phyloP scores from a whole-genome alignment of 306 rosid species.

The Prunus armeniaca region DNA sequence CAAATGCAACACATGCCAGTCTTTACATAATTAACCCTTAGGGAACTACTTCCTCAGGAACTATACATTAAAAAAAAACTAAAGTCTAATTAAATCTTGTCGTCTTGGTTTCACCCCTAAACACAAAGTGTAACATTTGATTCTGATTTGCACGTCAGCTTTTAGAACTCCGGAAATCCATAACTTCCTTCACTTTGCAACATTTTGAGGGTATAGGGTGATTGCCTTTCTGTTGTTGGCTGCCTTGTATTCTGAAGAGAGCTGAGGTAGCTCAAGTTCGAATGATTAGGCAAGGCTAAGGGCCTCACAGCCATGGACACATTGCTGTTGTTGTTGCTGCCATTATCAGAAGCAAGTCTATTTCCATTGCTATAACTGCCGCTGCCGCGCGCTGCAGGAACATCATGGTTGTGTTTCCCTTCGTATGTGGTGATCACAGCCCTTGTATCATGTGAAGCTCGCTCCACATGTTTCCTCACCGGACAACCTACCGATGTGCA shows the following conservation, averaged over 20 bases:
- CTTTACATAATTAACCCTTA: not conserved
- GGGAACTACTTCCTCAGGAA: constrained; percentile 12
- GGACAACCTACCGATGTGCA: constrained; percentile 80
- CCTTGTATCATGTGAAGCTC: constrained; percentile 74
- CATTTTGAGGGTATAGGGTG: constrained; percentile 30
- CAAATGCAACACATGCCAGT: constrained; percentile 19
- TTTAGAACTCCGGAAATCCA: constrained; percentile 12
- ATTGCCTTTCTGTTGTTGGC: constrained; percentile 14
- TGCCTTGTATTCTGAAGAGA: constrained; percentile 18
- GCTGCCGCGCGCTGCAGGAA: constrained; percentile 85
- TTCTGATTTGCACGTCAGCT: not conserved
- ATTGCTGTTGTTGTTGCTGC: not conserved
- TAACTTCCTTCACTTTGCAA: constrained; percentile 15
- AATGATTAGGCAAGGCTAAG: constrained; percentile 21
- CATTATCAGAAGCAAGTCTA: constrained; percentile 15
- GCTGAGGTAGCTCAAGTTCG: constrained; percentile 23
- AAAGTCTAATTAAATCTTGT: not conserved
- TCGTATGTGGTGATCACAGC: constrained; percentile 96
- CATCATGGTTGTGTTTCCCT: constrained; percentile 93
- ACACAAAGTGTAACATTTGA: not conserved
- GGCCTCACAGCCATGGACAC: constrained; percentile 35
- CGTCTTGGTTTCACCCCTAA: constrained; percentile 1
- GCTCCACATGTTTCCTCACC: constrained; percentile 89
- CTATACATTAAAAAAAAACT: constrained; percentile 33
- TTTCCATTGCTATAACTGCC: constrained; percentile 30